A percentile compares a stretch with the other conserved stretches of the same genome.
Evolutionary conservation across 768 basidiomycete genomes (phyloP).

Genomic region (Cystobasidium ongulense): DNA sequence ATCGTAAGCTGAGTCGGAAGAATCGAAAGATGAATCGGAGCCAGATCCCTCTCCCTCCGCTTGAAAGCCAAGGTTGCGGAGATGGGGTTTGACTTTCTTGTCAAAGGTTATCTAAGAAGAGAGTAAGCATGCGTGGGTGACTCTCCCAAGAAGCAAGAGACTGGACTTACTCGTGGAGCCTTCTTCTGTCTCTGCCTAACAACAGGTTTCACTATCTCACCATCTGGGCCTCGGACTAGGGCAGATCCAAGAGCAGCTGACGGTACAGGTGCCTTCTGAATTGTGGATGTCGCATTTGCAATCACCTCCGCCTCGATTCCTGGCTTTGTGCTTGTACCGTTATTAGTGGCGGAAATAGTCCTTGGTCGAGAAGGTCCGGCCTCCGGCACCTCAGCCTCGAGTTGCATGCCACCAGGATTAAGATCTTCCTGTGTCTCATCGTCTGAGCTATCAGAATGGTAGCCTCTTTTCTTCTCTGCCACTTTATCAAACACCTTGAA

Average conservation of each 20-base stretch:
- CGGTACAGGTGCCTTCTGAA: background rate
- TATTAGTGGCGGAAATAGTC: background rate
- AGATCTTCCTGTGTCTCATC: conserved; percentile 43
- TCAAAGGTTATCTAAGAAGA: conserved; percentile 33
- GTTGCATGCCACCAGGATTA: conserved; percentile 48
- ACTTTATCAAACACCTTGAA: conserved; percentile 34
- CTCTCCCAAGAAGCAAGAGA: conserved; percentile 44
- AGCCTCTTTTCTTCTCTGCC: conserved; percentile 38
- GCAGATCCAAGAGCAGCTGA: background rate
- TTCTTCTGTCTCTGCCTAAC: conserved; percentile 12
- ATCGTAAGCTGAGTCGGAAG: conserved; percentile 68
- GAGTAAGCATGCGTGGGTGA: conserved; percentile 37
- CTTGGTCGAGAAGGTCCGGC: conserved; percentile 53
- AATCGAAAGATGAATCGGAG: conserved; percentile 64
- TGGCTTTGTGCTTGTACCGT: background rate
- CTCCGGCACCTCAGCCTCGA: conserved; percentile 47
- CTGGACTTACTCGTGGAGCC: conserved; percentile 21
- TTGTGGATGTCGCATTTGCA: background rate
- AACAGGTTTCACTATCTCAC: conserved; percentile 4
- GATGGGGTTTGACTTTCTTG: conserved; percentile 23
- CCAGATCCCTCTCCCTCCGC: conserved; percentile 40
- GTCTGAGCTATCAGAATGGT: conserved; percentile 35
- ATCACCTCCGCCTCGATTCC: background rate
- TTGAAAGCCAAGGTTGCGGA: conserved; percentile 25
- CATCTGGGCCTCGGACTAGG: conserved; percentile 24